Evolutionary conservation across 257 asterid species (phyloP).

Genomic region (Thymus mandschuricus): DNA sequence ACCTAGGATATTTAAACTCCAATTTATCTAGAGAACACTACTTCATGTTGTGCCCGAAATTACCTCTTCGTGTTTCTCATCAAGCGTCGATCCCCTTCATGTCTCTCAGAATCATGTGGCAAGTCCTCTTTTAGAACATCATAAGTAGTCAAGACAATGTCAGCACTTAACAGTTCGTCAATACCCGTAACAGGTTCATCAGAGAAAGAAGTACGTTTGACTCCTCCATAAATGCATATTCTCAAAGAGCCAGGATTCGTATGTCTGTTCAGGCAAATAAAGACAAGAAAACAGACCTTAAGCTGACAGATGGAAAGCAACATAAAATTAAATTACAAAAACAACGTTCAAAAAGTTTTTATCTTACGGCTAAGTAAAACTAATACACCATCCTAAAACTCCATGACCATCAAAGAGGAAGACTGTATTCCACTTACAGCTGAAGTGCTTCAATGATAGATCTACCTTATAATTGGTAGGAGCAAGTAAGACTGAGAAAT

Average conservation of each 20-base stretch:
- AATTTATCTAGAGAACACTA: slow-evolving; percentile 26
- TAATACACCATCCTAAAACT: slow-evolving; percentile 12
- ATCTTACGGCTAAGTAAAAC: slow-evolving; percentile 7
- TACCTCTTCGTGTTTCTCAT: slow-evolving; percentile 90
- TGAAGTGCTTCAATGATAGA: slow-evolving; percentile 8
- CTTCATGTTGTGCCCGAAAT: slow-evolving; percentile 17
- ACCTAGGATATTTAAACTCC: slow-evolving; percentile 26
- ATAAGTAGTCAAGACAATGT: slow-evolving; percentile 87
- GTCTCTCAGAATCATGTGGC: slow-evolving; percentile 94
- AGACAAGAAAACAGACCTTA: slow-evolving; percentile 33
- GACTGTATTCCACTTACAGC: slow-evolving; percentile 23
- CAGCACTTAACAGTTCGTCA: slow-evolving; percentile 73
- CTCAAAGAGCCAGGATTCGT: slow-evolving; percentile 73
- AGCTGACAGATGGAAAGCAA: slow-evolving; percentile 28
- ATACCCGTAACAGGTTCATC: slow-evolving; percentile 58
- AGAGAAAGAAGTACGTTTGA: slow-evolving; percentile 53
- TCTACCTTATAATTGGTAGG: background rate
- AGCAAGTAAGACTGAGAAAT: background rate
- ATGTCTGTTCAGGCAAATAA: slow-evolving; percentile 60
- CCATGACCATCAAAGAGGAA: slow-evolving; percentile 22
- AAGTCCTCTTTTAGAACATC: slow-evolving; percentile 93
- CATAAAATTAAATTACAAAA: slow-evolving; percentile 23
- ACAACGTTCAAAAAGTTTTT: background rate
- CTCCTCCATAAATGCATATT: slow-evolving; percentile 83
- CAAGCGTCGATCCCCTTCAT: slow-evolving; percentile 90